Evolutionary conservation across 192 early-diverging fungal genomes (phyloP), one percentile per base, ranked within the genome.

Genomic region (Gaertneriomyces semiglobifer): DNA sequence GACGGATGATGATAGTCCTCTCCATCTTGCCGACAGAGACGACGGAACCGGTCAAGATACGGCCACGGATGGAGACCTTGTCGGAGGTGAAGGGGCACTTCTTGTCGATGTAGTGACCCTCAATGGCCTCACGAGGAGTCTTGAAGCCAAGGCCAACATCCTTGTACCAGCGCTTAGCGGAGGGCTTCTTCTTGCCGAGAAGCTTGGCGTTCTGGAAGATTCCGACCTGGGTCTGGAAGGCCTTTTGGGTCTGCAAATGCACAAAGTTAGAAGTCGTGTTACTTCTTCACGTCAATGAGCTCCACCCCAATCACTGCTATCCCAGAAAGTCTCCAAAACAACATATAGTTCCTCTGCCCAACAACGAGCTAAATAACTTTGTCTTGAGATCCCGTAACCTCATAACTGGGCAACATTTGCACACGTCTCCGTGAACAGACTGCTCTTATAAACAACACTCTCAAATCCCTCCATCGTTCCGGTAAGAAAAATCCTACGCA

Each of bases 131-230:
- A 78, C 90, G 90, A 72, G 96, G 96, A 79, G 93, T 99, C 90
- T 98, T 98, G 89, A 93, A 96, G 68, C 96, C 96, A 58, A 95
- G 89, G 84, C 96, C 96, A 63, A 99, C 88, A 73, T 98, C 93
- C 87, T 94, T 94, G 90, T 92, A 93, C 96, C 96, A 99, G 73
- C 96, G 92, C 84, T 83, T 88, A 75, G 74, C 76, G 69, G 68
- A 78, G 63, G 82, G 88, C 81, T 89, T 84, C 25, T 33, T 33
- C 84, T 91, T 88, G 73, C 66, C 78, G 53, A 68, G 50, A 53
- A 77, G 53, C 85, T 92, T 92, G 78, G 86, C 65, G 90, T 95
- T 95, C 69, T 91, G 89, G 90, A 95, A 98, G 77, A 96, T 88
- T 65, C 88, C 89, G 65, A 76, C 84, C 87, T 99, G 96, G 86